Conservation (phyloP, 345 rosid species). For the Populus ilicifolia region DNA sequence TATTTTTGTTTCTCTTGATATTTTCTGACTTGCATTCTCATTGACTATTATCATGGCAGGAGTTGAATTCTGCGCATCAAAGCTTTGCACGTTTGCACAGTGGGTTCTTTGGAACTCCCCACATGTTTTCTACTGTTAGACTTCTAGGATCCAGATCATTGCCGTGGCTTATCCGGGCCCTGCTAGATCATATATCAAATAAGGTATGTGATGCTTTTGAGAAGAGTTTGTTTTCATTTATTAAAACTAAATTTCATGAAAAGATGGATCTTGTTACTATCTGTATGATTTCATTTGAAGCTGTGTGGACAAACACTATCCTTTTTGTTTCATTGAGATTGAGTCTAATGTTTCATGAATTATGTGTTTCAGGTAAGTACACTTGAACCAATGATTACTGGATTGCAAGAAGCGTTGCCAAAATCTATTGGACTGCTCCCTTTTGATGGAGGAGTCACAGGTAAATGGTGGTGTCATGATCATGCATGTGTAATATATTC, state of each 20-base stretch:
- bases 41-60: conserved; percentile 41
- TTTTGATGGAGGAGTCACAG: conserved; percentile 92
- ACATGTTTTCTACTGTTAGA: conserved; percentile 75
- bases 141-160: conserved; percentile 93
- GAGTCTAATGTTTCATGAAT: conserved; percentile 15
- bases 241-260: conserved; percentile 5
- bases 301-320: neutral
- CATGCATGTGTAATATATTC: no score
- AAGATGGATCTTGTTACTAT: neutral
- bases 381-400: conserved; percentile 81
- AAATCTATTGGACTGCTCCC: conserved; percentile 95
- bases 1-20: neutral
- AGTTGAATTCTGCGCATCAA: conserved; percentile 95
- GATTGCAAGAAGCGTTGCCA: conserved; percentile 88
- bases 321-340: conserved; percentile 1
- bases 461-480: conserved; percentile 27
- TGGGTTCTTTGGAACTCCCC: conserved; percentile 87
- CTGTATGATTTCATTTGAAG: neutral
- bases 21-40: neutral
- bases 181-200: conserved; percentile 92
- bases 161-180: conserved; percentile 96
- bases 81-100: conserved; percentile 90
- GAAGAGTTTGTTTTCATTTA: neutral
- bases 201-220: conserved; percentile 47
- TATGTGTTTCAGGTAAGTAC: conserved; percentile 55